Evolutionary conservation across 139 green algal genomes (phyloP).

Genomic region (Tetradesmus obliquus): DNA sequence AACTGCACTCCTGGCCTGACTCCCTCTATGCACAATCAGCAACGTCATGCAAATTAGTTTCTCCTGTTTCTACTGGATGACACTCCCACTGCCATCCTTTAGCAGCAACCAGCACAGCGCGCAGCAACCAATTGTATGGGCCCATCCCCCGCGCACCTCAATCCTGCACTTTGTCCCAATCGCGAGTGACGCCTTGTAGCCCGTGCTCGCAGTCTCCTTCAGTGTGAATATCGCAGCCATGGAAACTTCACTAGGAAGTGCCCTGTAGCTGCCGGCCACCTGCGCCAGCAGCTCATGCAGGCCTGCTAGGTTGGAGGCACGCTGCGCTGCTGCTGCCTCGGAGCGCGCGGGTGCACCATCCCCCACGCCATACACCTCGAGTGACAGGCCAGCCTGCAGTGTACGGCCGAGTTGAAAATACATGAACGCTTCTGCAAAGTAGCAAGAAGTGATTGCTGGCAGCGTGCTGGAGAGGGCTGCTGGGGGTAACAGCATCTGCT

Average conservation of each 20-base stretch:
- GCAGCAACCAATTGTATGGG: too few species aligned
- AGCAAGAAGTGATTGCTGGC: too few species aligned
- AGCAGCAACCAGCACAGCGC: too few species aligned
- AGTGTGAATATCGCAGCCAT: conserved; percentile 13
- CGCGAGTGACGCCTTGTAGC: not conserved
- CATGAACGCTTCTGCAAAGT: not conserved
- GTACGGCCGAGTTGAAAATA: not conserved
- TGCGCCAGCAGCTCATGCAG: conserved; percentile 31
- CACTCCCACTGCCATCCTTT: too few species aligned
- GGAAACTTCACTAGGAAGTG: not conserved
- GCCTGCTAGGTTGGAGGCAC: not conserved
- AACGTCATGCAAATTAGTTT: too few species aligned
- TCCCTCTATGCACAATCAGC: too few species aligned
- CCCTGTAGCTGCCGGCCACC: conserved; percentile 13
- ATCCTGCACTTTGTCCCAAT: conserved; percentile 11
- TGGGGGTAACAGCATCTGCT: too few species aligned
- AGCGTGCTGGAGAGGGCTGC: too few species aligned
- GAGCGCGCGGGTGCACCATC: conserved; percentile 1
- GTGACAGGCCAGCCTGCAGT: not conserved
- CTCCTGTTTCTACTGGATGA: too few species aligned
- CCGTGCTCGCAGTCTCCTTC: conserved; percentile 13
- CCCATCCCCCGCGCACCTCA: not conserved
- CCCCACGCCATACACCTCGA: conserved; percentile 23
- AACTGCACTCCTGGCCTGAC: too few species aligned
- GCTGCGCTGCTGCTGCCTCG: not conserved